phyloP scores from a whole-genome alignment of 140 eudicot genomes.

The Cichorium intybus region DNA sequence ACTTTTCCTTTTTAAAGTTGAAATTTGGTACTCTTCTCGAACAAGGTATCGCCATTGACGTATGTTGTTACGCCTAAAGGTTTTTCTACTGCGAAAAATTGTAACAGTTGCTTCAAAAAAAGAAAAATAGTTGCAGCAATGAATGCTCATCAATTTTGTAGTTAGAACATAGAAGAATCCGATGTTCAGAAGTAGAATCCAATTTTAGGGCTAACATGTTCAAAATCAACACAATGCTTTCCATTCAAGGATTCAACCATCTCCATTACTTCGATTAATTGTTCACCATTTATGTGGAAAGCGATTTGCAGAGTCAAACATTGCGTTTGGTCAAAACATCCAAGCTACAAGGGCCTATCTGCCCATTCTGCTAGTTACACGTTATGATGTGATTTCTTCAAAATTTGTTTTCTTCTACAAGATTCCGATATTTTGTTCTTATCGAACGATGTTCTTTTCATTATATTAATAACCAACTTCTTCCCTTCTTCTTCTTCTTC shows the following conservation, averaged over 20 bases:
- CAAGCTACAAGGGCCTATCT: constrained; percentile 1
- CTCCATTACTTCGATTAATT: not conserved
- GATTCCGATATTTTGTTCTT: not conserved
- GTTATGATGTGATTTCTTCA: not conserved
- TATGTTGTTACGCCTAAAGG: not conserved
- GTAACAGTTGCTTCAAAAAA: too few relatives aligned
- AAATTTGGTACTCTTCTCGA: constrained; percentile 2
- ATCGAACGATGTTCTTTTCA: not conserved
- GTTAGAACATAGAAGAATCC: not conserved
- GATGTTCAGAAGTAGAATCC: not conserved
- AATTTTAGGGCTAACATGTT: not conserved
- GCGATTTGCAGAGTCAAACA: not conserved
- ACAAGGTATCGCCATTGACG: constrained; percentile 17
- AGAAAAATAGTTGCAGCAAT: constrained; percentile 2
- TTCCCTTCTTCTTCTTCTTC: constrained; percentile 15
- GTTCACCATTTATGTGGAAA: not conserved
- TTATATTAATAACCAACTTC: not conserved
- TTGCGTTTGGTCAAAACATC: not conserved
- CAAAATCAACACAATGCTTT: not conserved
- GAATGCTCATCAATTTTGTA: not conserved
- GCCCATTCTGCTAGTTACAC: not conserved
- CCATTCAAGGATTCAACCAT: not conserved
- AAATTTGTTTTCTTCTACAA: not conserved
- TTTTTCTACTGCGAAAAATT: not conserved
- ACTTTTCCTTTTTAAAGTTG: constrained; percentile 8